These are phyloP conservation scores for Penicillium samsonianum DNA, from an alignment of 495 filamentous ascomycete species.

Conservation along the genomic window DNA sequence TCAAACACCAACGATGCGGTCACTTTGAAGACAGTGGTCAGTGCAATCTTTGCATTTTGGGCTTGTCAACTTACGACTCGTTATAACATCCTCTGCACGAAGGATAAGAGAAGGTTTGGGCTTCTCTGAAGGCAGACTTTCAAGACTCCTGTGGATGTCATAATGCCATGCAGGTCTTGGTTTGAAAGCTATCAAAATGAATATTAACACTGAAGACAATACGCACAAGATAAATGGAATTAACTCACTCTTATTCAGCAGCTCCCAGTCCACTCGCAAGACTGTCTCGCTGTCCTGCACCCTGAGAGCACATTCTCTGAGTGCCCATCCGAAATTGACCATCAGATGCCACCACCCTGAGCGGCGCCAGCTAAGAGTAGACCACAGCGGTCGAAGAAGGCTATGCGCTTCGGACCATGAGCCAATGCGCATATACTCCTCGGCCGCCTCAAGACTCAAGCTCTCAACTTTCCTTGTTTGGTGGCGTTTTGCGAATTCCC, in stretches of 20 bases:
- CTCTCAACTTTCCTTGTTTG: slow-evolving; percentile 68
- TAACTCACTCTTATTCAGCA: slow-evolving; percentile 65
- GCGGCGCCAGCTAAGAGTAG: slow-evolving; percentile 67
- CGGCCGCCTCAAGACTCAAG: slow-evolving; percentile 67
- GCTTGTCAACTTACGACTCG: slow-evolving; percentile 55
- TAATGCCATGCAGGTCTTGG: slow-evolving; percentile 65
- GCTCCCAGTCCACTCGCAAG: slow-evolving; percentile 81
- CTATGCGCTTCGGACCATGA: slow-evolving; percentile 67
- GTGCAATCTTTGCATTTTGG: not conserved
- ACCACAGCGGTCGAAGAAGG: slow-evolving; percentile 71
- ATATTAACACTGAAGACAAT: slow-evolving; percentile 11
- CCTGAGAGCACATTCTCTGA: slow-evolving; percentile 70
- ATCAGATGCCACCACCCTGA: slow-evolving; percentile 82
- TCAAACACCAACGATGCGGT: slow-evolving; percentile 73
- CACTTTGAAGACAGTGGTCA: slow-evolving; percentile 43
- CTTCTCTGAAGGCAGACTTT: slow-evolving; percentile 49
- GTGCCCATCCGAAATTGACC: slow-evolving; percentile 68
- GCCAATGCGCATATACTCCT: slow-evolving; percentile 62
- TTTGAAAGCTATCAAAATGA: slow-evolving; percentile 55
- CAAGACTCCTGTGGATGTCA: slow-evolving; percentile 70
- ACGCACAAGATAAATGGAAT: not conserved
- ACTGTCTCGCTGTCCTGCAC: slow-evolving; percentile 64
- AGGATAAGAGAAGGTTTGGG: slow-evolving; percentile 66
- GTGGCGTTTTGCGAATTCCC: slow-evolving; percentile 63
- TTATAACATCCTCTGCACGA: slow-evolving; percentile 64